A percentile compares a stretch with the other conserved stretches of the same genome.
Conservation (phyloP, 73 alveolate genomes). For the Tetrahymena elliotti region DNA sequence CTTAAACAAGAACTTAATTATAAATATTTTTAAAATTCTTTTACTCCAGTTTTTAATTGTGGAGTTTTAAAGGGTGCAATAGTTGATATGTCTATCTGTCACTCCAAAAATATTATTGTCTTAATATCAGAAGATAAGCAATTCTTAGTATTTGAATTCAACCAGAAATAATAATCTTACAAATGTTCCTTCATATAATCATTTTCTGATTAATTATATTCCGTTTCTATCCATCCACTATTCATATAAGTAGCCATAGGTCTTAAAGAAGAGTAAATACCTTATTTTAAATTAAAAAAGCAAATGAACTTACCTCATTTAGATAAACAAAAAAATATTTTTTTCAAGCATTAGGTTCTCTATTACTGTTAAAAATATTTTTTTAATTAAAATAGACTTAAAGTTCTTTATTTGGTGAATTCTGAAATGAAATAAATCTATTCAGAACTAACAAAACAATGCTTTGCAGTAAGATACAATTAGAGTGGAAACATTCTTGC, state of each 20-base stretch:
- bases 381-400: background rate
- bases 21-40: background rate
- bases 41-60: background rate
- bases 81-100: background rate
- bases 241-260: background rate
- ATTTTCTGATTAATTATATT: background rate
- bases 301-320: too few species aligned
- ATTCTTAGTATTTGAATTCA: background rate
- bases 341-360: too few species aligned
- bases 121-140: background rate
- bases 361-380: too few species aligned
- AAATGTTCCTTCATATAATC: background rate
- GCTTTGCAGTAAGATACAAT: background rate
- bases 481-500: background rate
- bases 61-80: background rate
- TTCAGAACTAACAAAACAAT: background rate
- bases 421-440: background rate
- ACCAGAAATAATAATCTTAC: background rate
- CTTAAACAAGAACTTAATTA: background rate
- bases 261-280: background rate
- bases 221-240: background rate
- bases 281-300: background rate
- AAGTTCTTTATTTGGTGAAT: background rate
- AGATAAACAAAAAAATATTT: too few species aligned
- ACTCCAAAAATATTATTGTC: background rate